Base-by-base conservation (phyloP, 176 grass and related monocot genomes). In the Raddia distichophylla region DNA sequence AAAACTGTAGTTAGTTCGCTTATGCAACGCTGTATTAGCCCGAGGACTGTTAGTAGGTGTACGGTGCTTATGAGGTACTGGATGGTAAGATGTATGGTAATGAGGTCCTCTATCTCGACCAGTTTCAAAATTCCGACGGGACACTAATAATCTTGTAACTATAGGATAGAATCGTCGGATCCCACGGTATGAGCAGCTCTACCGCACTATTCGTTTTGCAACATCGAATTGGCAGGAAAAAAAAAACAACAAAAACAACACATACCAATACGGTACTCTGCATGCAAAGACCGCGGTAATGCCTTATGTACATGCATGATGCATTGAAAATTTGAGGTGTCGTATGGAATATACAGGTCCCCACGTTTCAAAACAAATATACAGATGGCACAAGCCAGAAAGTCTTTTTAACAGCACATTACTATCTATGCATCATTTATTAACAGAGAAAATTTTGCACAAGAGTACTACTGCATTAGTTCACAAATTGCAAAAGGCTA, bases 371-470 rank as follows among this genome's bases (percentile, higher is more conserved):
- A 61, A 42, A 71, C 43, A 77, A 67, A 78, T 35, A 85, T 77
- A 82, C 73, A 65, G 27, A 15, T 64, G 19, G 65, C 82, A 56
- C 27, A 69, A 80, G 48, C 77, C 27, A 27, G 27, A 27, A 76
- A 57, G 52, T 57, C 76, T 49, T 47, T 47, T 80, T 18, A 43
- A 75, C 37, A 80, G 62, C 64, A 64, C 76, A 10, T 74, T 81
- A 76, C 14, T 51, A 85, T 77, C 71, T 84, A 89, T 13, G 11
- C 61, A 19, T 19, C 68, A 82, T 82, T 62, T 46, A 60, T 18
- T 73, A 74, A 63, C 59, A 52, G 13, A 5, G 15, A 19, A 56
- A 54, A 64, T 19, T 73, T 80, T 72, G 50, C 35, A 57, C 49
- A 66, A 2, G 20, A 16, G 60, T 35, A 80, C 68, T 20, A 57